Conservation (phyloP, 805 yeast species). For the Komagataella populi region DNA sequence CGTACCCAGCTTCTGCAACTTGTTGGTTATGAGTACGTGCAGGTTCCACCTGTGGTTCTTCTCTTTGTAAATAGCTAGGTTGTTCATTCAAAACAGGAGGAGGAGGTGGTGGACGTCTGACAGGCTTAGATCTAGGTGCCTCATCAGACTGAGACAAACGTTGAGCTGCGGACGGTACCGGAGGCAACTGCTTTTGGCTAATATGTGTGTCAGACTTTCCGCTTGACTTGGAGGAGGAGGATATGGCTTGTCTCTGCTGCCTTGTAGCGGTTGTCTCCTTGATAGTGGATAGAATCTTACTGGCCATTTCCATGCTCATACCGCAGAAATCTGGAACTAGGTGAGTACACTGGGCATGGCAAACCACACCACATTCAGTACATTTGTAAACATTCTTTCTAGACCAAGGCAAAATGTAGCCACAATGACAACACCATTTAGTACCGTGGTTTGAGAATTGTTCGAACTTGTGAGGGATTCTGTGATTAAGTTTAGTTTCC, state of each 20-base stretch:
- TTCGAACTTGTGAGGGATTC: constrained; percentile 94
- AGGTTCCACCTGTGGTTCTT: background rate
- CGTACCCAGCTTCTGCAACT: background rate
- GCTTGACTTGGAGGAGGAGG: background rate
- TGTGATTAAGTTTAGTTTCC: constrained; percentile 79
- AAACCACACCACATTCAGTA: constrained; percentile 87
- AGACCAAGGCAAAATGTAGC: constrained; percentile 92
- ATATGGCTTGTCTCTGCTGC: constrained; percentile 4
- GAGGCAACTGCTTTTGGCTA: background rate
- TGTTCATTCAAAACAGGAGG: background rate
- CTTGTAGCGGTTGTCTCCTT: constrained; percentile 45
- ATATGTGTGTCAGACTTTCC: background rate
- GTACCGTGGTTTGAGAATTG: constrained; percentile 90
- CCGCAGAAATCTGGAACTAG: constrained; percentile 98
- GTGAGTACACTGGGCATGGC: constrained; percentile 86
- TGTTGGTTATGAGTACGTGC: background rate
- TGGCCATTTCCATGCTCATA: constrained; percentile 95
- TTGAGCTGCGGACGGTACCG: background rate
- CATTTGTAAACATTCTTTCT: constrained; percentile 86
- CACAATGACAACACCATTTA: constrained; percentile 99
- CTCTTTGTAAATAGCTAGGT: background rate
- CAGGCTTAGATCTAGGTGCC: background rate
- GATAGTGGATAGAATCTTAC: constrained; percentile 73
- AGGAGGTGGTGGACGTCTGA: background rate
- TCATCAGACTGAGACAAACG: background rate